phyloP scores from a whole-genome alignment of 352 stramenopile species.

The Phytophthora agathidicida region DNA sequence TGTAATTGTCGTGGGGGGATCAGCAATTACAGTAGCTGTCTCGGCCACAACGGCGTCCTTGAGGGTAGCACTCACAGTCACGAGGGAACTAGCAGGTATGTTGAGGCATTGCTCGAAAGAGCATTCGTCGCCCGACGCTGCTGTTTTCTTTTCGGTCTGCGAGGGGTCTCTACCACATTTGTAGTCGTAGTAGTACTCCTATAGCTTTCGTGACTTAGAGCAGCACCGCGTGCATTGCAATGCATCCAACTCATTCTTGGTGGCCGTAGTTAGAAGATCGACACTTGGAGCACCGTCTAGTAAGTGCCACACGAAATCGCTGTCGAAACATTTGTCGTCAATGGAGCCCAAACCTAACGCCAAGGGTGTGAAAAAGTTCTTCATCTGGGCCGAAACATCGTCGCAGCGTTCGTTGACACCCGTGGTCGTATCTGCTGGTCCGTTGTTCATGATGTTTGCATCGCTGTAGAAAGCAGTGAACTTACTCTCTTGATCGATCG shows the following conservation, averaged over 20 bases:
- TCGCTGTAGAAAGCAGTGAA: constrained; percentile 19
- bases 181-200: constrained; percentile 32
- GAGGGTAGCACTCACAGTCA: constrained; percentile 4
- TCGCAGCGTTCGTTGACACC: constrained; percentile 19
- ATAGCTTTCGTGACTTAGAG: constrained; percentile 16
- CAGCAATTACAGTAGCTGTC: constrained; percentile 11
- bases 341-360: not conserved
- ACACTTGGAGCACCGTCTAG: not conserved
- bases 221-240: constrained; percentile 30
- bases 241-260: not conserved
- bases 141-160: constrained; percentile 7
- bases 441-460: constrained; percentile 25
- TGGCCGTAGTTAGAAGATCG: not conserved
- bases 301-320: constrained; percentile 7
- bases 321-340: constrained; percentile 10
- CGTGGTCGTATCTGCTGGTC: constrained; percentile 1
- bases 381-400: not conserved
- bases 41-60: not conserved
- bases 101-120: constrained; percentile 21
- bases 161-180: constrained; percentile 6
- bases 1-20: constrained; percentile 2
- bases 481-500: constrained; percentile 13
- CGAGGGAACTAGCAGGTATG: constrained; percentile 1
- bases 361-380: constrained; percentile 16
- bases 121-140: constrained; percentile 14